These are phyloP conservation scores for Chlamydomonas sp. DNA, from an alignment of 139 green algal genomes.

Conservation along the genomic window DNA sequence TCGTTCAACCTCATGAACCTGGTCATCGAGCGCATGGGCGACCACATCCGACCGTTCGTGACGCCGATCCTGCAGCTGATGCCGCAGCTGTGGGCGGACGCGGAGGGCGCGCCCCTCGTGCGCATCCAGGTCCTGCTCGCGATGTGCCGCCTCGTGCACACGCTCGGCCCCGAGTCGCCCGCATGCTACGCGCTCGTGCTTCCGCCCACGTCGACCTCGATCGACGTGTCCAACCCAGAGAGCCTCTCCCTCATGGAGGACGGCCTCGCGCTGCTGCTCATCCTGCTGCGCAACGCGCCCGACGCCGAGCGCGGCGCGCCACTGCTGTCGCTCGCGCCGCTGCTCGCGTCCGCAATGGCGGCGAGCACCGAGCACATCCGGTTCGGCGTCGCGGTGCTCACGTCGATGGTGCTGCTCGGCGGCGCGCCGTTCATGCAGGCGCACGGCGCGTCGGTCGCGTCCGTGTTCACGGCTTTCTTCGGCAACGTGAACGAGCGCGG, in stretches of 20 bases:
- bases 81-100: slow-evolving; percentile 14
- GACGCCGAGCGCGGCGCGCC: not conserved
- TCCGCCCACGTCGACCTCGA: slow-evolving; percentile 55
- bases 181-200: slow-evolving; percentile 54
- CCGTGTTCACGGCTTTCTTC: slow-evolving; percentile 8
- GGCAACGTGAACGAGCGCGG: slow-evolving; percentile 54
- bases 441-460: slow-evolving; percentile 31
- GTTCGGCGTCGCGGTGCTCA: slow-evolving; percentile 16
- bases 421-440: slow-evolving; percentile 53
- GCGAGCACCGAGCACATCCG: slow-evolving; percentile 44
- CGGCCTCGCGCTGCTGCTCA: slow-evolving; percentile 76
- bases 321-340: not conserved
- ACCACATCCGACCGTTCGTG: slow-evolving; percentile 15
- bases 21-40: slow-evolving; percentile 27
- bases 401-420: slow-evolving; percentile 45
- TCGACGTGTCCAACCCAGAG: slow-evolving; percentile 68
- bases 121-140: slow-evolving; percentile 50
- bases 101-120: slow-evolving; percentile 13
- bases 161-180: slow-evolving; percentile 48
- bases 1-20: slow-evolving; percentile 25
- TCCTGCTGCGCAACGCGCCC: slow-evolving; percentile 71
- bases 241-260: slow-evolving; percentile 61
- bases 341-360: slow-evolving; percentile 56
- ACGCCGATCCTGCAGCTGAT: slow-evolving; percentile 11
- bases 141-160: slow-evolving; percentile 68